Evolutionary conservation across 495 filamentous ascomycete genomes (phyloP).

Genomic region (Copromyces sp.): DNA sequence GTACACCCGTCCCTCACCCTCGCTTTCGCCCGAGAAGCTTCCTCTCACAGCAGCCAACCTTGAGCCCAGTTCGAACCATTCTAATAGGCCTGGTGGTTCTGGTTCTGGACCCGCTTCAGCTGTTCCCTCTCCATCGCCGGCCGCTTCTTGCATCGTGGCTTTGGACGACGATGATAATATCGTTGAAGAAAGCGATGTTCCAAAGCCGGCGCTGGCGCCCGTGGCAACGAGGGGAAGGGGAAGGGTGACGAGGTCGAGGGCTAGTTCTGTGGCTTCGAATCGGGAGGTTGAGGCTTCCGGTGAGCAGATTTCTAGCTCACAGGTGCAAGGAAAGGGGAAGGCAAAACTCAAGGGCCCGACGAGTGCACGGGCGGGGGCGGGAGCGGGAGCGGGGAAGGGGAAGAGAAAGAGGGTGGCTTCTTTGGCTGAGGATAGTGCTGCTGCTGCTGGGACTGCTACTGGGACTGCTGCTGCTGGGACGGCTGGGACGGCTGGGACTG

Average conservation of each 20-base stretch:
- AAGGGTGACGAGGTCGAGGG: background rate
- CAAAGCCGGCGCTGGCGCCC: background rate
- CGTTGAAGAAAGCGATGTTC: conserved; percentile 8
- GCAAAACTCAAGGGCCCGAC: background rate
- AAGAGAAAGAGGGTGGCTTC: background rate
- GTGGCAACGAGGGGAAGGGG: background rate
- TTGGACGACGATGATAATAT: conserved; percentile 19
- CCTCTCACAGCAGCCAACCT: background rate
- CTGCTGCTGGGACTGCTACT: no score
- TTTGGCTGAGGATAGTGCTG: background rate
- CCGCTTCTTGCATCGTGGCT: background rate
- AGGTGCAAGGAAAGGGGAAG: conserved; percentile 19
- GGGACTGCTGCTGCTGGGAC: background rate
- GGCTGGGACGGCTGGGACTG: background rate
- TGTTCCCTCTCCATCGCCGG: background rate
- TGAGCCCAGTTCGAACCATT: background rate
- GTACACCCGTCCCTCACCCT: conserved; percentile 5
- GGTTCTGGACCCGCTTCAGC: background rate
- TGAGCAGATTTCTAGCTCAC: conserved; percentile 11
- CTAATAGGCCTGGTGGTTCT: background rate
- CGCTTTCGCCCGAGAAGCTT: conserved; percentile 12
- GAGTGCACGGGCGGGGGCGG: background rate
- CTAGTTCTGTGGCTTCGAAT: conserved; percentile 2
- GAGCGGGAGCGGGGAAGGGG: background rate
- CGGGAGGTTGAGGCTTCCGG: background rate